Evolutionary conservation across 2,329 filamentous ascomycete species (phyloP), one percentile per base, ranked within the genome.

Genomic region (Exophiala sp.): DNA sequence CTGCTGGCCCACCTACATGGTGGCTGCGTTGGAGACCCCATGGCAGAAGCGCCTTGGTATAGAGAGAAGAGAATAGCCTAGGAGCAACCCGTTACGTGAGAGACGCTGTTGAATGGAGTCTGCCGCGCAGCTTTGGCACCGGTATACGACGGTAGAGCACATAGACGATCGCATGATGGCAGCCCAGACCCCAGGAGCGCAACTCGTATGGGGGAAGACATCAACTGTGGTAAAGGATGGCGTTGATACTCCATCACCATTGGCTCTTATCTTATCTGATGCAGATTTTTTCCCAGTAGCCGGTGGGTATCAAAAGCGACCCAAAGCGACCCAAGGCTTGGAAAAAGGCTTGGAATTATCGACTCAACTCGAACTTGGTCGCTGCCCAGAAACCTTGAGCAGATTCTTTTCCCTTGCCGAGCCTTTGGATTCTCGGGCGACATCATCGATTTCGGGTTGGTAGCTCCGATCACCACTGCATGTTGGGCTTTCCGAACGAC

Each of bases 191-290:
- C 4, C 34, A 13, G 30, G 14, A n/a, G 11, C 16, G 8, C 6
- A 7, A 32, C 3, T 3, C 6, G 3, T 37, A 23, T n/a, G 23
- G 22, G 37, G 18, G 38, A 24, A 24, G 9, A 13, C 16, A 18
- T 19, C 34, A 19, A 18, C 8, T 3, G 34, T 34, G 8, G 7
- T 34, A 8, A 13, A 34, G 14, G 14, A 3, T 21, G 14, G 43
- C 22, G 19, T 43, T 18, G 16, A 19, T 18, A 6, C 19, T 41
- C 38, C 6, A 18, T 23, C 14, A 11, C 41, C n/a, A 50, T 50
- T 50, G 48, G 48, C 14, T 39, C 16, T 42, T 50, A 52, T 52
- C 44, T 48, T 52, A 47, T 52, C 49, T 40, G 44, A 52, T 52
- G 44, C 27, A 43, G 22, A 43, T 21, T 52, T 52, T 52, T 48